Conservation (phyloP, 2,329 filamentous ascomycete species). For the Colletotrichum karsti region DNA sequence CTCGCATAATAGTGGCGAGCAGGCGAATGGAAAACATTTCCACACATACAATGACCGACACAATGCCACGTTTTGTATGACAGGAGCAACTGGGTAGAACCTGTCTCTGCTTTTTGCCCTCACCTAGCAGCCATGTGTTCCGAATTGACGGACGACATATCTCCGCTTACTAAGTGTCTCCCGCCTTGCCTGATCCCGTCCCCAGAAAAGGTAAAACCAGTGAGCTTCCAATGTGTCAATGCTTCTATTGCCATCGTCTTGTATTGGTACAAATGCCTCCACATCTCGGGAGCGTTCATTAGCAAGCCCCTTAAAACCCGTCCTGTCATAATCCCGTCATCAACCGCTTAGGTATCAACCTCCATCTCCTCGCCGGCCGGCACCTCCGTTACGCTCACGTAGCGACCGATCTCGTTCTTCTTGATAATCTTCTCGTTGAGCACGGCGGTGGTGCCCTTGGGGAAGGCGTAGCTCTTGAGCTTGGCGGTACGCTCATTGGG, state of each 20-base stretch:
- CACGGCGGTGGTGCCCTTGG: slow-evolving; percentile 91
- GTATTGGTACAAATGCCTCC: slow-evolving; percentile 31
- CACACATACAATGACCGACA: background rate
- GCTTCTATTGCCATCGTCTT: slow-evolving; percentile 29
- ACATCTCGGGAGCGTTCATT: slow-evolving; percentile 5
- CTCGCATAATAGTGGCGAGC: background rate
- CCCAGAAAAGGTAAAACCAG: no score
- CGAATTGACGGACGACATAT: no score
- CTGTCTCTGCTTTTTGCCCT: no score
- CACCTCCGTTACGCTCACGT: slow-evolving; percentile 90
- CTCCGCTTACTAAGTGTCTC: no score
- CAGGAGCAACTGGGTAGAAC: background rate
- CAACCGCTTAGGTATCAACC: slow-evolving; percentile 63
- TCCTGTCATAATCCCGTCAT: background rate
- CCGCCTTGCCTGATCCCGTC: no score
- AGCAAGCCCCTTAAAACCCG: background rate
- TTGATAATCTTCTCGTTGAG: slow-evolving; percentile 96
- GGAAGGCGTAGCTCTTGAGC: slow-evolving; percentile 92
- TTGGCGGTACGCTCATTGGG: slow-evolving; percentile 93
- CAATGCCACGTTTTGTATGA: background rate
- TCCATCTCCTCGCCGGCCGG: slow-evolving; percentile 77
- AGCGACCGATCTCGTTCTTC: slow-evolving; percentile 93
- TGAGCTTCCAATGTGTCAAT: slow-evolving; percentile 6
- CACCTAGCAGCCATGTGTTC: no score
- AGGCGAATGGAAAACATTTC: background rate